A percentile compares a stretch with the other conserved stretches of the same genome.
These are phyloP conservation scores for Dothistroma pini DNA, from an alignment of 2,329 filamentous ascomycete species.

Conservation along the genomic window DNA sequence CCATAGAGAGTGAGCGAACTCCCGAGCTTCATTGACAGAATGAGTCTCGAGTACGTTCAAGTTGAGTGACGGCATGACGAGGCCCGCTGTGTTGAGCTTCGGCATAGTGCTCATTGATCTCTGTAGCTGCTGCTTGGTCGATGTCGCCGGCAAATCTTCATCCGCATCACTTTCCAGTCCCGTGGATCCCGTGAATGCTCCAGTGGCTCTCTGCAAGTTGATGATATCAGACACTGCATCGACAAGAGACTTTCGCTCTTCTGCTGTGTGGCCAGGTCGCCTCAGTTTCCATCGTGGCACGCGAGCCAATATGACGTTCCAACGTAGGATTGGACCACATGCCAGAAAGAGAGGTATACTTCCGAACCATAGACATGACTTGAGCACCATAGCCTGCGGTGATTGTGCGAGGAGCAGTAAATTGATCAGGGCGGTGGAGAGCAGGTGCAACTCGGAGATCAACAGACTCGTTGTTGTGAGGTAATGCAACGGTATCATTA, in stretches of 20 bases:
- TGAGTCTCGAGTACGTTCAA: constrained; percentile 17
- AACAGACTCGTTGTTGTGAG: constrained; percentile 87
- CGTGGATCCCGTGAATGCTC: constrained; percentile 24
- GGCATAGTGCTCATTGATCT: constrained; percentile 16
- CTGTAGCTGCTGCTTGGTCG: constrained; percentile 21
- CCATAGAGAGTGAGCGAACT: constrained; percentile 4
- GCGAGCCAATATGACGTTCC: constrained; percentile 80
- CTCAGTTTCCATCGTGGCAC: constrained; percentile 90
- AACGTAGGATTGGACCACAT: constrained; percentile 70
- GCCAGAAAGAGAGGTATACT: constrained; percentile 70
- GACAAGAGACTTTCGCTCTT: constrained; percentile 43
- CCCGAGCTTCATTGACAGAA: constrained; percentile 24
- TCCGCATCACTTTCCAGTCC: constrained; percentile 46
- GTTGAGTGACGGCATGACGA: constrained; percentile 18
- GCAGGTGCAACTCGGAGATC: constrained; percentile 78
- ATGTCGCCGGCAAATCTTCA: constrained; percentile 37
- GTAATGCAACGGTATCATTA: constrained; percentile 70
- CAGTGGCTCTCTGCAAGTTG: constrained; percentile 31
- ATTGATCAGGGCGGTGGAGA: constrained; percentile 79
- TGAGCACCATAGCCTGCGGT: constrained; percentile 44
- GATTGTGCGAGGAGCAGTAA: constrained; percentile 72
- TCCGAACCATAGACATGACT: constrained; percentile 51
- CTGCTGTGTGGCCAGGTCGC: constrained; percentile 48
- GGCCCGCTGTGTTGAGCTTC: constrained; percentile 20
- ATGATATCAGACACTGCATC: constrained; percentile 39